Percentiles rank a stretch among this genome's conserved stretches.
These are phyloP conservation scores for Ustilago tritici DNA, from an alignment of 1,284 basidiomycete genomes.

Conservation along the genomic window DNA sequence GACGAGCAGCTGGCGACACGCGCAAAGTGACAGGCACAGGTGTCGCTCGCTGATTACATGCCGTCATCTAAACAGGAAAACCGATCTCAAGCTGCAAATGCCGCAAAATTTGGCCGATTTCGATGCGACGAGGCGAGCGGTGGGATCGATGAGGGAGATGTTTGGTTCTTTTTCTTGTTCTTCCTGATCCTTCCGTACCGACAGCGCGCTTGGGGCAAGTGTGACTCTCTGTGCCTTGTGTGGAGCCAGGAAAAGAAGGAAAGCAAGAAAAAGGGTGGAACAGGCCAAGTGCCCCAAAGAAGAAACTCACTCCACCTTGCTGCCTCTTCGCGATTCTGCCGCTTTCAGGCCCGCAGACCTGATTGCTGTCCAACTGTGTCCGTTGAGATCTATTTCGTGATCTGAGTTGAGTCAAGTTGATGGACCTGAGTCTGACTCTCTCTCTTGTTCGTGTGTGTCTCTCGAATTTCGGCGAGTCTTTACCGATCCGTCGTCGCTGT, in stretches of 20 bases:
- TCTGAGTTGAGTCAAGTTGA: neutral
- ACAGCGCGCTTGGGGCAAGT: constrained; percentile 11
- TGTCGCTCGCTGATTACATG: neutral
- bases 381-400: constrained; percentile 24
- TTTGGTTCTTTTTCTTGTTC: constrained; percentile 1
- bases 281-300: neutral
- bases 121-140: neutral
- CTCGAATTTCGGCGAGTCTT: constrained; percentile 10
- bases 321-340: neutral
- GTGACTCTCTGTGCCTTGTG: neutral
- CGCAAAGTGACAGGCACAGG: neutral
- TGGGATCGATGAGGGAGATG: constrained; percentile 1
- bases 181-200: constrained; percentile 10
- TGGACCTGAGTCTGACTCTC: constrained; percentile 1
- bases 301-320: constrained; percentile 1
- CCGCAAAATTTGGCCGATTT: constrained; percentile 6
- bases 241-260: neutral
- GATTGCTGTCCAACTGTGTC: constrained; percentile 11
- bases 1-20: neutral
- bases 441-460: constrained; percentile 4
- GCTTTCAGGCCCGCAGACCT: neutral
- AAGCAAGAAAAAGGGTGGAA: neutral
- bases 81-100: neutral
- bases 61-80: neutral
- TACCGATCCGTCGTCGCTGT: constrained; percentile 14